phyloP scores from a whole-genome alignment of 441 rosid species.

The Dalechampia spathulata region DNA sequence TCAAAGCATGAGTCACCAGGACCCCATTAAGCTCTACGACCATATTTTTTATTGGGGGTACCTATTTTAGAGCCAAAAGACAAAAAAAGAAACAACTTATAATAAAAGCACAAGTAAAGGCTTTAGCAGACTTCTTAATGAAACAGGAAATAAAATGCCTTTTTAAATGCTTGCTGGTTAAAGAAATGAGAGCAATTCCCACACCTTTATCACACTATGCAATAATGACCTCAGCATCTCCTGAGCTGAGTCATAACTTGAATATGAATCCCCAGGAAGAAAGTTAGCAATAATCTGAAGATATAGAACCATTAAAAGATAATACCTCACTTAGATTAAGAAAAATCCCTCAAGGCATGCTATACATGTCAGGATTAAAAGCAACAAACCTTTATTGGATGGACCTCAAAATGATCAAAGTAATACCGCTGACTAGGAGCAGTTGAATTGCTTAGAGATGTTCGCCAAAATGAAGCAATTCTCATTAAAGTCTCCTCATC shows the following conservation, averaged over 20 bases:
- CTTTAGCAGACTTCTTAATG: constrained; percentile 1
- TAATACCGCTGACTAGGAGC: constrained; percentile 71
- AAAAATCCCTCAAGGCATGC: background rate
- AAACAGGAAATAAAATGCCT: background rate
- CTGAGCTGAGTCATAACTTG: constrained; percentile 89
- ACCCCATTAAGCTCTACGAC: constrained; percentile 95
- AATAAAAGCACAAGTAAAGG: constrained; percentile 8
- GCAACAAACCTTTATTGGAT: constrained; percentile 76
- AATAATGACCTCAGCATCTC: constrained; percentile 84
- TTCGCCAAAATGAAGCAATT: constrained; percentile 85
- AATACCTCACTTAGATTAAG: constrained; percentile 9
- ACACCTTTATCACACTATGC: constrained; percentile 93
- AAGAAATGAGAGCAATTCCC: constrained; percentile 11
- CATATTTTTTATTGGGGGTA: constrained; percentile 75
- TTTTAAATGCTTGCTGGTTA: constrained; percentile 1
- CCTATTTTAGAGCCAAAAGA: constrained; percentile 42
- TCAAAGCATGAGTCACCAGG: constrained; percentile 86
- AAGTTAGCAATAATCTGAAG: constrained; percentile 70
- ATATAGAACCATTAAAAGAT: constrained; percentile 16
- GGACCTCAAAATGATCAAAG: constrained; percentile 95
- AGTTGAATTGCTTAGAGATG: constrained; percentile 62
- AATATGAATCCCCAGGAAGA: constrained; percentile 79
- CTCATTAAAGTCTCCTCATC: constrained; percentile 94
- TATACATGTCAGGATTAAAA: constrained; percentile 13
- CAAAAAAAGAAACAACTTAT: constrained; percentile 2